These are phyloP conservation scores for Rutstroemia sp. DNA, from an alignment of 2,329 filamentous ascomycete genomes.

Conservation along the genomic window DNA sequence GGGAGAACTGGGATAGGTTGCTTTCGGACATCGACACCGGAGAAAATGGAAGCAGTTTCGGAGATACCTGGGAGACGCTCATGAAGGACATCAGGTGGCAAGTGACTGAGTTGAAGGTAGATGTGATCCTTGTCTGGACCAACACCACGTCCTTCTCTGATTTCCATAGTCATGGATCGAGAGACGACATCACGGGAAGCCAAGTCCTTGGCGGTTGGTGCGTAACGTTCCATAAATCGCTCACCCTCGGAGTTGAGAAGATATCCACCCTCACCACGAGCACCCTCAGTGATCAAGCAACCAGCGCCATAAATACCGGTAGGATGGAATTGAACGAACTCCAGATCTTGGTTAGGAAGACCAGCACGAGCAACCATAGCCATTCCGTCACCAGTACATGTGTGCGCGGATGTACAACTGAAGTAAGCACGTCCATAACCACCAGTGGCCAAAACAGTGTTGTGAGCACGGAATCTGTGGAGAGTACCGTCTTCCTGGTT, in stretches of 20 bases:
- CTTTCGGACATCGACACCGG: constrained; percentile 39
- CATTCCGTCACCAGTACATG: constrained; percentile 42
- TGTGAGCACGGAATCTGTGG: constrained; percentile 37
- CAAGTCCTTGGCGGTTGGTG: constrained; percentile 42
- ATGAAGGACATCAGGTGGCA: constrained; percentile 38
- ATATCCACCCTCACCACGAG: constrained; percentile 42
- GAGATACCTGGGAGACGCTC: constrained; percentile 42
- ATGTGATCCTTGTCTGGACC: constrained; percentile 41
- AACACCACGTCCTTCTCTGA: constrained; percentile 38
- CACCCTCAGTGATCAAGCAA: constrained; percentile 42
- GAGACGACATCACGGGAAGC: constrained; percentile 41
- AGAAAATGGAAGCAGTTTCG: constrained; percentile 43
- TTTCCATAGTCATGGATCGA: constrained; percentile 42
- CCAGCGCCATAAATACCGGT: constrained; percentile 43
- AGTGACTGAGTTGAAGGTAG: constrained; percentile 39
- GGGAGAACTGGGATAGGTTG: constrained; percentile 43
- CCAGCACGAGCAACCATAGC: constrained; percentile 42
- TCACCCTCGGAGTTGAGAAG: constrained; percentile 41
- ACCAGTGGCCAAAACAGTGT: constrained; percentile 41
- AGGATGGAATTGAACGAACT: constrained; percentile 45
- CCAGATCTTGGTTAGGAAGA: constrained; percentile 42
- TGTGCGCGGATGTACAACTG: constrained; percentile 41
- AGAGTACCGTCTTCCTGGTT: constrained; percentile 38
- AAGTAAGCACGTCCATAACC: constrained; percentile 44
- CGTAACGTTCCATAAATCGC: constrained; percentile 44